Conservation (phyloP, 1,284 basidiomycete genomes). For the Lignosus rhinocerotis region DNA sequence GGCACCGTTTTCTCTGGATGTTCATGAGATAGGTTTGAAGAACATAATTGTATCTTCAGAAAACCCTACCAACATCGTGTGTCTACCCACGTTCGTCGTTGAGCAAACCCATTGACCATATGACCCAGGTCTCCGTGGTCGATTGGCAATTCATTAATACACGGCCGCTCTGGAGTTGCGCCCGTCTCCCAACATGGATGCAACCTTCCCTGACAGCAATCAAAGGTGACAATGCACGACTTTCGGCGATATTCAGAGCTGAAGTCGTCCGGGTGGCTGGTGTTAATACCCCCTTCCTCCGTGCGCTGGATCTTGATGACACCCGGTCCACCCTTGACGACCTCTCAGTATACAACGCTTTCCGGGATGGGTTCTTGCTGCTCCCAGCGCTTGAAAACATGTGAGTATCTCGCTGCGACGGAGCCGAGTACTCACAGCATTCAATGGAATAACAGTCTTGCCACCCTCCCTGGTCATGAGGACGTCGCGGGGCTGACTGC, state of each 20-base stretch:
- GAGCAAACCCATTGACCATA: not conserved
- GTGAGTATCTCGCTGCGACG: conserved; percentile 21
- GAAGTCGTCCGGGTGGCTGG: conserved; percentile 28
- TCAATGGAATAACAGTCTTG: conserved; percentile 22
- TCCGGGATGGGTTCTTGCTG: conserved; percentile 36
- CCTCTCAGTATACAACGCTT: conserved; percentile 36
- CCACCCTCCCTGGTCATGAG: conserved; percentile 37
- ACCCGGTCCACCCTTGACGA: conserved; percentile 34
- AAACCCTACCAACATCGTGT: conserved; percentile 33
- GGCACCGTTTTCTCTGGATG: conserved; percentile 33
- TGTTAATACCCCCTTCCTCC: conserved; percentile 28
- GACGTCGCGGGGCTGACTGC: conserved; percentile 32
- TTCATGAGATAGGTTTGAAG: conserved; percentile 34
- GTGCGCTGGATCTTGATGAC: conserved; percentile 30
- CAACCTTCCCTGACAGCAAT: conserved; percentile 28
- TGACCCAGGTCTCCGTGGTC: conserved; percentile 21
- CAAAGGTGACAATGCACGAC: conserved; percentile 20
- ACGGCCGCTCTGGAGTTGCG: conserved; percentile 37
- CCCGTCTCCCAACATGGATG: conserved; percentile 35
- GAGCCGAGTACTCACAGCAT: conserved; percentile 3
- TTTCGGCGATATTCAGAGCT: conserved; percentile 29
- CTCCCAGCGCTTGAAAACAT: conserved; percentile 38
- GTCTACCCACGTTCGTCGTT: conserved; percentile 1
- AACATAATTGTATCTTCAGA: conserved; percentile 32
- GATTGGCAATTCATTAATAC: conserved; percentile 34